Base-by-base conservation (phyloP, 495 filamentous ascomycete genomes). In the Neurospora sp. region DNA sequence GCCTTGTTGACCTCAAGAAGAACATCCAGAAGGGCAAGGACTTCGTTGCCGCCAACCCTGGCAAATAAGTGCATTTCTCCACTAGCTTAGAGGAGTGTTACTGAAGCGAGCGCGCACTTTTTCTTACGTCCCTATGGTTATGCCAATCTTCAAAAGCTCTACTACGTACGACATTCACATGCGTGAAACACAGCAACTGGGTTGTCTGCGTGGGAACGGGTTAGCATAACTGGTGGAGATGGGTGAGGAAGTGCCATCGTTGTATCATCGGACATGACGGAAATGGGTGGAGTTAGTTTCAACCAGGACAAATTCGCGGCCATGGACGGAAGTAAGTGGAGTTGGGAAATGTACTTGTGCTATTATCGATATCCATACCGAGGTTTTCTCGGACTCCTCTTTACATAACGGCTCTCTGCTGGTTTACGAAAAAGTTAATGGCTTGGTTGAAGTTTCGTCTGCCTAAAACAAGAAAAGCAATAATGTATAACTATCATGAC, bases 1-100 rank as follows among this genome's bases (percentile, higher is more conserved):
- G 88, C 87, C 85, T 97, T 73, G 83, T 77, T 75, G 96, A 98
- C 86, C 88, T 99, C 82, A 94, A 94, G 88, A 93, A 93, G 86
- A 88, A 88, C 83, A 88, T 88, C 77, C 81, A 83, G 71, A 88
- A 88, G 85, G 86, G 86, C 76, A 82, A 85, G 61, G 72, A 78
- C 39, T 88, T 88, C 65, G 86, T 84, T 69, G 82, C 84, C 39
- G 18, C 79, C 39, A 88, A 88, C 86, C 86, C 86, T 68, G 82
- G 83, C 72, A 87, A 87, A 78, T 87, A 88, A 83, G 53, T 65
- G 53, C 27, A 65, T 65, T 65, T 9, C 27, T 35, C 6, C 27
- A 9, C 14, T 65, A 65, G 27, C 0, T 35, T 35, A 65, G 11
- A 27, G 53, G 31, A 27, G 14, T 65, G 53, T 59, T 16, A 65